Conservation (phyloP, 1,284 basidiomycete species). For the Boletellus deceptivus region DNA sequence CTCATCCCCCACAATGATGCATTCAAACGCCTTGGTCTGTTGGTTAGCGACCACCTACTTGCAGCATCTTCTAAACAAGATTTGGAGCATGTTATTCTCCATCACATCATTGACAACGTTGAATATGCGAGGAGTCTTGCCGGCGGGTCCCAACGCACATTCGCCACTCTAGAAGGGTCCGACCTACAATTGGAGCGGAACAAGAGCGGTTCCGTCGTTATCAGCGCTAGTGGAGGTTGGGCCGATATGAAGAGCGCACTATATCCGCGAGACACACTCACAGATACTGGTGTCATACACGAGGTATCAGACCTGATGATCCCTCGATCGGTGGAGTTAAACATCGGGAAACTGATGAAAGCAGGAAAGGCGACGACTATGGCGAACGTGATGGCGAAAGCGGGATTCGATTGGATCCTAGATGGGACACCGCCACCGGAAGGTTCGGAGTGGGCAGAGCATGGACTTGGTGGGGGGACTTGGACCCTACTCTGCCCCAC, state of each 20-base stretch:
- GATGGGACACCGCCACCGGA: conserved; percentile 79
- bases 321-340: conserved; percentile 85
- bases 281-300: conserved; percentile 90
- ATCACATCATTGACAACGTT: conserved; percentile 80
- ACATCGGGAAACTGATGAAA: conserved; percentile 84
- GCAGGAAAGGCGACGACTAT: conserved; percentile 89
- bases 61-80: conserved; percentile 73
- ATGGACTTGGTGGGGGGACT: conserved; percentile 47
- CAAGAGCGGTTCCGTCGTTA: conserved; percentile 47
- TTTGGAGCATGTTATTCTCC: conserved; percentile 78
- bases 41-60: conserved; percentile 87
- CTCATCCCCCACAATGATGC: conserved; percentile 89
- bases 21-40: conserved; percentile 79
- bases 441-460: conserved; percentile 56
- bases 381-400: conserved; percentile 78
- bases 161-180: conserved; percentile 70
- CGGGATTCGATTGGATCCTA: conserved; percentile 86
- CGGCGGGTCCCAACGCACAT: conserved; percentile 66
- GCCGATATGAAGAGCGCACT: conserved; percentile 60
- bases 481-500: conserved; percentile 90
- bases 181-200: conserved; percentile 61
- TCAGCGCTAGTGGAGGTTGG: conserved; percentile 76
- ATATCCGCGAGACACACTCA: conserved; percentile 64
- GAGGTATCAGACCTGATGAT: conserved; percentile 86
- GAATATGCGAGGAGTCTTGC: conserved; percentile 68